phyloP scores from a whole-genome alignment of 192 early-diverging fungal species.

The Rhizoclosmatium globosum region DNA sequence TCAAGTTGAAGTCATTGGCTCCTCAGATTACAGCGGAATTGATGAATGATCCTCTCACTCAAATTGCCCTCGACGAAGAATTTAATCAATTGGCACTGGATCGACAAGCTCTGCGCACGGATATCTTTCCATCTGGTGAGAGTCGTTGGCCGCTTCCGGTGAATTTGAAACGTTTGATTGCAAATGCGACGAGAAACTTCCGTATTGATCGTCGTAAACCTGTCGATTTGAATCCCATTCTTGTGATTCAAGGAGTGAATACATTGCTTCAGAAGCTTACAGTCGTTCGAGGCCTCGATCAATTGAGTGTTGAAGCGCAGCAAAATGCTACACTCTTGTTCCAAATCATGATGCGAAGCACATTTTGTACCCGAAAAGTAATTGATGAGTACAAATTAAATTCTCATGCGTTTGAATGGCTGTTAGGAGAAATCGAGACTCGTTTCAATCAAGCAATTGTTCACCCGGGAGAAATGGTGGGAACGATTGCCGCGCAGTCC shows the following conservation, averaged over 20 bases:
- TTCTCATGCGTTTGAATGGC: conserved; percentile 90
- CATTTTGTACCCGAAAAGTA: conserved; percentile 82
- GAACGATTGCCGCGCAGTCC: conserved; percentile 96
- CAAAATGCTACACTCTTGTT: conserved; percentile 92
- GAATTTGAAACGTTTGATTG: conserved; percentile 88
- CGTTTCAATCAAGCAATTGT: conserved; percentile 92
- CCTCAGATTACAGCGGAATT: conserved; percentile 78
- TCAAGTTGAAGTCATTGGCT: conserved; percentile 75
- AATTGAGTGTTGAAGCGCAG: conserved; percentile 87
- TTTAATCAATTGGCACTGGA: conserved; percentile 80
- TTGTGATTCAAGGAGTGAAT: conserved; percentile 77
- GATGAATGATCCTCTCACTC: conserved; percentile 75
- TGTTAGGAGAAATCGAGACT: conserved; percentile 91
- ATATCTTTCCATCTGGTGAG: conserved; percentile 79
- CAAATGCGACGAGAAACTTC: conserved; percentile 92
- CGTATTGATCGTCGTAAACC: conserved; percentile 79
- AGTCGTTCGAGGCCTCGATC: conserved; percentile 91
- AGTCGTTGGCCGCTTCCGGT: conserved; percentile 86
- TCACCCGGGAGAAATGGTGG: conserved; percentile 97
- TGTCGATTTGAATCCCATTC: conserved; percentile 86
- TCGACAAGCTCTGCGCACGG: conserved; percentile 75
- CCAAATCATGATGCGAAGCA: conserved; percentile 84
- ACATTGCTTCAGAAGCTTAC: conserved; percentile 74
- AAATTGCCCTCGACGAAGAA: conserved; percentile 82
- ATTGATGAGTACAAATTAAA: conserved; percentile 91